Evolutionary conservation across 169 alveolate genomes (phyloP), one percentile per base, ranked within the genome.

Genomic region (Theileria luwenshuni): DNA sequence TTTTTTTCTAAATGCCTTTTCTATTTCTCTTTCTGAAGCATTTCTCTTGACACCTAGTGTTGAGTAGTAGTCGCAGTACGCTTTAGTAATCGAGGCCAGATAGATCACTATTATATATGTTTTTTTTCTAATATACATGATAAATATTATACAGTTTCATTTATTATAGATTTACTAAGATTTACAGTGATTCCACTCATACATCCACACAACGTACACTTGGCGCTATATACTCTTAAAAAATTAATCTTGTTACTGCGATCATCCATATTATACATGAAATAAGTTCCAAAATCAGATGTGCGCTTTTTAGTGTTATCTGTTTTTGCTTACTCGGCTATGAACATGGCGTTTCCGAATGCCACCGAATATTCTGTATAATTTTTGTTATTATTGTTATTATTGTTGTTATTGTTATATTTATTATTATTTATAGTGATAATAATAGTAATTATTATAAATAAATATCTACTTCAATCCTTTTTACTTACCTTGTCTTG

Each of bases 1-100:
- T 59, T 93, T 83, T 73, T 92, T 93, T 70, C 98, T 88, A 69
- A 94, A 96, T n/a, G 98, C 98, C 83, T 90, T 95, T 77, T 95
- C 94, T 41, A 96, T 96, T 30, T 93, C 95, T 60, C 83, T 80
- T 42, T 93, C 95, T 25, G 92, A 76, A 19, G 97, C 97, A 62
- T 91, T 90, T 47, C 94, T 72, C 17, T 88, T 84, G 13, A 93
- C 92, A 25, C 97, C 97, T 56, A 93, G 64, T n/a, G 92, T 75
- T 72, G 86, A 79, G 74, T 93, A 93, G 52, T 93, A 93, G 74
- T 93, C 96, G 63, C 49, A 33, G 0, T 51, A 56, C n/a, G 13
- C 58, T 30, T 23, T 49, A 23, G 52, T 42, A 21, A 33, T n/a
- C 33, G 2, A 45, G 19, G 3, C 23, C 17, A 51, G 8, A 25